phyloP scores from a whole-genome alignment of 2,329 filamentous ascomycete genomes.

The Ophiocordyceps robertsii region DNA sequence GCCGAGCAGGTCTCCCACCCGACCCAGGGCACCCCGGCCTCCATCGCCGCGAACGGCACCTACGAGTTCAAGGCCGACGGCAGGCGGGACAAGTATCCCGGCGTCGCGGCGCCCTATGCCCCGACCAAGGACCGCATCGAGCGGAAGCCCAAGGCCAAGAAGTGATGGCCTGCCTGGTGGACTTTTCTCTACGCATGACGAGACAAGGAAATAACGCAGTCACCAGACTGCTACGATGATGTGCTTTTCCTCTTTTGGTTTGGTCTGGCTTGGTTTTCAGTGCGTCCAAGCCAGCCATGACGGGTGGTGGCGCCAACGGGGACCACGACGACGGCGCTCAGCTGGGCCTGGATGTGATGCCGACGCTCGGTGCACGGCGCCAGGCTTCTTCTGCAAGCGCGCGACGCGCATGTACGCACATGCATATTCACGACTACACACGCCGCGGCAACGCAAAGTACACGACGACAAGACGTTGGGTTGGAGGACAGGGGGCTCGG shows the following conservation, averaged over 20 bases:
- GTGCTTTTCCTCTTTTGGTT: background rate
- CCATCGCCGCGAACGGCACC: conserved; percentile 26
- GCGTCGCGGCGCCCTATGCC: conserved; percentile 43
- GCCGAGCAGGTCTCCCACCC: conserved; percentile 62
- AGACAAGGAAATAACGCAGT: background rate
- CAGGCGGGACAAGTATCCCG: conserved; percentile 30
- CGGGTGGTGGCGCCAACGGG: no score
- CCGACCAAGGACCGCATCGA: conserved; percentile 37
- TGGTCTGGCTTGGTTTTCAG: no score
- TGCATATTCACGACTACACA: background rate
- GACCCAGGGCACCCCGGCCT: conserved; percentile 36
- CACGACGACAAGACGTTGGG: background rate
- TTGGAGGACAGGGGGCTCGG: no score
- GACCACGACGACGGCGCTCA: no score
- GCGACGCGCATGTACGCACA: background rate
- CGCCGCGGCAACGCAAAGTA: background rate
- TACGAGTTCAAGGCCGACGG: conserved; percentile 37
- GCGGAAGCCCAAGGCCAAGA: conserved; percentile 21
- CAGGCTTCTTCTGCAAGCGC: background rate
- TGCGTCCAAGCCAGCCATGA: no score
- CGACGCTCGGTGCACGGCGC: background rate
- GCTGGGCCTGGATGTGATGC: background rate
- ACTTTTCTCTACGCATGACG: background rate
- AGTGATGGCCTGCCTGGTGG: conserved; percentile 6
- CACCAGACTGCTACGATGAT: background rate